Conservation (phyloP, 495 filamentous ascomycete genomes). For the Podospora bellae-mahoneyi region DNA sequence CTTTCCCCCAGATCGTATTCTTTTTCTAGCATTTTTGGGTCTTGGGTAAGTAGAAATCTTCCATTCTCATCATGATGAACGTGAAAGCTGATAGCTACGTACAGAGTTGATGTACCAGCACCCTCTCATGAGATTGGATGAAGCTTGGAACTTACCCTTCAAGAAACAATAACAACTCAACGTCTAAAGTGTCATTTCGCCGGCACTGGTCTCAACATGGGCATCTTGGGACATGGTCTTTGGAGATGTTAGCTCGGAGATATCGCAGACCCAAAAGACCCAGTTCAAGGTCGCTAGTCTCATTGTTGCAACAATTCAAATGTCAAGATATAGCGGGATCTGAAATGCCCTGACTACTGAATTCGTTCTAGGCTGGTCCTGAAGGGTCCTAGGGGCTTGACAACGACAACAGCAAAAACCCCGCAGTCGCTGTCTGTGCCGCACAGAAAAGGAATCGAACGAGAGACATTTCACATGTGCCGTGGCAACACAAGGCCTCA, state of each 20-base stretch:
- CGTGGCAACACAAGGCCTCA: background rate
- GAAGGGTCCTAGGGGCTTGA: constrained; percentile 9
- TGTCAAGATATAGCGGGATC: constrained; percentile 24
- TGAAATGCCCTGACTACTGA: constrained; percentile 20
- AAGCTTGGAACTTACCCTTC: constrained; percentile 75
- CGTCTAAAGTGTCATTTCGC: constrained; percentile 66
- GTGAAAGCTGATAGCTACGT: constrained; percentile 60
- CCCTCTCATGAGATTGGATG: constrained; percentile 66
- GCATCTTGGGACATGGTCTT: constrained; percentile 44
- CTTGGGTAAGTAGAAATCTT: constrained; percentile 68
- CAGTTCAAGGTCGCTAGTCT: no score
- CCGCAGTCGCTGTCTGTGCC: constrained; percentile 1
- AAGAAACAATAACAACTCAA: constrained; percentile 66
- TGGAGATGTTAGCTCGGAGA: constrained; percentile 65
- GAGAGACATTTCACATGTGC: background rate
- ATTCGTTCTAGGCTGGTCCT: constrained; percentile 5
- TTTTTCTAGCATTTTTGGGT: constrained; percentile 34
- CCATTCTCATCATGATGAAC: constrained; percentile 75
- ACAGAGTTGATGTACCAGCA: constrained; percentile 52
- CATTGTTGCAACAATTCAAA: no score
- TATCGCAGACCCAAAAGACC: no score
- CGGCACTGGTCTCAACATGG: background rate
- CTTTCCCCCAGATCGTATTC: no score
- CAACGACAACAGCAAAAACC: background rate
- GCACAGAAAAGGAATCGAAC: background rate